Evolutionary conservation across 768 basidiomycete species (phyloP), one percentile per base, ranked within the genome.

Genomic region (Suillus cothurnatus): DNA sequence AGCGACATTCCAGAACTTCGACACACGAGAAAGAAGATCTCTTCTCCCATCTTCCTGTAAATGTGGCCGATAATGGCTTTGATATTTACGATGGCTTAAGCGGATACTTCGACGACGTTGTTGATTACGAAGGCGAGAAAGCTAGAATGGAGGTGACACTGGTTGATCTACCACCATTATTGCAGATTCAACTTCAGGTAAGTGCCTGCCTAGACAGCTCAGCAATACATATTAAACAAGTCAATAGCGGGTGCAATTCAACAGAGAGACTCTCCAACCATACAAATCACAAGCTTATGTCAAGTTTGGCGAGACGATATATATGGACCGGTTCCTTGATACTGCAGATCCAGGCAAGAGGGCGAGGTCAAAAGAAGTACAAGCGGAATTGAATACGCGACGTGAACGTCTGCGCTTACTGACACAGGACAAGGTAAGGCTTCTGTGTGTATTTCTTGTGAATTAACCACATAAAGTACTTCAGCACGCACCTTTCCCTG

Each of bases 271-370:
- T 1, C 83, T 94, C 63, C 92, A 95, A 68, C 90, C 95, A 19
- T 95, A 93, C 82, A 99, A 99, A 77, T 95, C 93, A 6, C 97
- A 99, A 72, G 95, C 94, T 4, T 97, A 95, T 75, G 90, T 99
- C 68, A 92, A 89, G 71, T 97, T 97, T 73, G 88, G 84, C 21
- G 92, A 95, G 76, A 91, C 87, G 12, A 82, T 99, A 17, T 90
- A 86, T 72, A 88, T 99, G 86, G 95, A 97, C 76, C 89, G 97
- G 17, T 99, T 96, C 81, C 80, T 97, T 72, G 91, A 93, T 66
- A 85, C 82, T 57, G 91, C 88, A 3, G 85, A 92, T 71, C 81
- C 85, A 0, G 81, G 83, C 66, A 95, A 93, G 83, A 91, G 88
- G 71, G 81, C 82, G 21, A 84, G 82, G 52, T 88, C 92, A 1